Conservation (phyloP, 768 basidiomycete genomes). For the Russula sp. region DNA sequence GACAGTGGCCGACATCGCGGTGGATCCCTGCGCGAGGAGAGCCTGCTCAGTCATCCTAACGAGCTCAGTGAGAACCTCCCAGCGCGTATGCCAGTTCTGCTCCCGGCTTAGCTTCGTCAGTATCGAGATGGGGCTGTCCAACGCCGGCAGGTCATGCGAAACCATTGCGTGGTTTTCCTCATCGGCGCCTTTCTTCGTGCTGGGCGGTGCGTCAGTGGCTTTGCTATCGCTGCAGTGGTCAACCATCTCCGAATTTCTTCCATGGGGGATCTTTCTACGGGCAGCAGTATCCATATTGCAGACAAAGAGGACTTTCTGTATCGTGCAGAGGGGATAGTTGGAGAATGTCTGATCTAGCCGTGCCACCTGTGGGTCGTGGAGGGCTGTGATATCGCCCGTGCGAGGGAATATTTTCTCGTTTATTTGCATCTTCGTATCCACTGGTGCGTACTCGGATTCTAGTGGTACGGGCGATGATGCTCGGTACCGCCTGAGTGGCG, state of each 20-base stretch:
- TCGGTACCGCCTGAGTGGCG: conserved; percentile 8
- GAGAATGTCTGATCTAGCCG: conserved; percentile 57
- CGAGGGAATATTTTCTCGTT: conserved; percentile 45
- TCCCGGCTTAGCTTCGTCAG: conserved; percentile 17
- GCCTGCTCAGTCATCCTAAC: conserved; percentile 19
- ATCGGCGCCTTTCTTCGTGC: neutral
- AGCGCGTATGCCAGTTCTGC: conserved; percentile 23
- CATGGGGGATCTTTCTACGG: neutral
- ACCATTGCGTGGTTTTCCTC: neutral
- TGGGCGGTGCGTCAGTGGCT: neutral
- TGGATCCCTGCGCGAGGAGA: neutral
- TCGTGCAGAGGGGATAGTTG: conserved; percentile 55
- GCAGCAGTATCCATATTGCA: conserved; percentile 40
- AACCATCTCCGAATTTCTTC: neutral
- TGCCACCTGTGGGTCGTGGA: conserved; percentile 52
- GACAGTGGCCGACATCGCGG: conserved; percentile 6
- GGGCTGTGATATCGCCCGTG: conserved; percentile 51
- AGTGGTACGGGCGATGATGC: neutral
- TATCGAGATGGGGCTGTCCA: neutral
- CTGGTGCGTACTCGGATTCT: neutral
- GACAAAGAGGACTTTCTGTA: conserved; percentile 60
- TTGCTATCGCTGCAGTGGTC: neutral
- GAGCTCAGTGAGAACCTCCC: conserved; percentile 24
- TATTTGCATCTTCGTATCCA: conserved; percentile 18
- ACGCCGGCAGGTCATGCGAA: neutral